Evolutionary conservation across 1,139 yeast species (phyloP).

Genomic region (Saccharomycopsis crataegensis): DNA sequence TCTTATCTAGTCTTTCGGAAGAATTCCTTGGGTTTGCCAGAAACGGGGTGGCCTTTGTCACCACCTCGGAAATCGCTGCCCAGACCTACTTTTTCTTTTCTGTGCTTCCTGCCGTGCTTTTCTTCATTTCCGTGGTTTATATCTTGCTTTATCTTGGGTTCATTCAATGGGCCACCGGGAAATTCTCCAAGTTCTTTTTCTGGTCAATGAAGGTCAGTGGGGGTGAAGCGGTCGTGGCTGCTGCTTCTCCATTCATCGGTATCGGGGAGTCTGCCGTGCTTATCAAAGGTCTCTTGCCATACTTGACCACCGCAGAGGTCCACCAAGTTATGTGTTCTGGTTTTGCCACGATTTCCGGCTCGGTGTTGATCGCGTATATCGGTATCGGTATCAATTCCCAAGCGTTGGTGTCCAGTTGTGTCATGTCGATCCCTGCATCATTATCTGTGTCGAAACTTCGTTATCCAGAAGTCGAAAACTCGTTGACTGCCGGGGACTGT

Average conservation of each 20-base stretch:
- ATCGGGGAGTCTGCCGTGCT: constrained; percentile 63
- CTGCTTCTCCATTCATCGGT: constrained; percentile 65
- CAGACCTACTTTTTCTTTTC: constrained; percentile 48
- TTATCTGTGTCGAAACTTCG: constrained; percentile 57
- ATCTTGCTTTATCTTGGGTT: constrained; percentile 55
- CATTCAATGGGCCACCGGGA: constrained; percentile 55
- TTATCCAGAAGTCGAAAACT: constrained; percentile 53
- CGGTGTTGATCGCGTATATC: constrained; percentile 58
- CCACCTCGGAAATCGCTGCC: constrained; percentile 35
- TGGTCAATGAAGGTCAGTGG: constrained; percentile 58
- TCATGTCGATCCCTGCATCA: constrained; percentile 66
- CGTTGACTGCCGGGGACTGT: constrained; percentile 45
- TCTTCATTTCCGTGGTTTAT: constrained; percentile 59
- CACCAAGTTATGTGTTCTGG: constrained; percentile 65
- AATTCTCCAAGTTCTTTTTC: constrained; percentile 53
- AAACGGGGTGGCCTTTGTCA: constrained; percentile 57
- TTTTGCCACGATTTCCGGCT: constrained; percentile 61
- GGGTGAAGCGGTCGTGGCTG: constrained; percentile 63
- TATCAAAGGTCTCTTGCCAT: constrained; percentile 56
- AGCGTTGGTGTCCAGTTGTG: constrained; percentile 60
- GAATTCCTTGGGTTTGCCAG: constrained; percentile 54
- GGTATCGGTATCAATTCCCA: constrained; percentile 59
- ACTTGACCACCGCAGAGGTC: constrained; percentile 53
- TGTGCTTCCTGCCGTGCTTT: constrained; percentile 55
- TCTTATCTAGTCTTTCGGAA: constrained; percentile 53